A percentile compares a stretch with the other conserved stretches of the same genome.
Conservation (phyloP, 495 filamentous ascomycete genomes). For the Penicillium bialowiezense region DNA sequence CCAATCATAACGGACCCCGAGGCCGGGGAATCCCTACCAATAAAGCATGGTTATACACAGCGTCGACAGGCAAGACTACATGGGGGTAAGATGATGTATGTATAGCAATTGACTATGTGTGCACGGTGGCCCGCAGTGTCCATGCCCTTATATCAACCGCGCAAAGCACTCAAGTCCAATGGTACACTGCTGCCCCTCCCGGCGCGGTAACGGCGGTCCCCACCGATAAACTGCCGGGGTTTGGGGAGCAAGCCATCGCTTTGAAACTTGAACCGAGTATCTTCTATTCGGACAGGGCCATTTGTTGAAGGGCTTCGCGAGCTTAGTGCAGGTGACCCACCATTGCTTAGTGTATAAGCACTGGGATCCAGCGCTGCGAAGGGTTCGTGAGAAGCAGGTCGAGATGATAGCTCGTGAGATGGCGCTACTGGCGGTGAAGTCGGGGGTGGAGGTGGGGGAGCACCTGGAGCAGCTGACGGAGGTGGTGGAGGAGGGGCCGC, state of each 20-base stretch:
- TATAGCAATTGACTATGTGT: slow-evolving; percentile 26
- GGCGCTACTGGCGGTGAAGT: slow-evolving; percentile 48
- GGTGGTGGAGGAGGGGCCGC: slow-evolving; percentile 50
- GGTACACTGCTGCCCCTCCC: slow-evolving; percentile 93
- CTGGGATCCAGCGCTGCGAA: slow-evolving; percentile 69
- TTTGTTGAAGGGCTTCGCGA: slow-evolving; percentile 32
- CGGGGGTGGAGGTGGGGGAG: slow-evolving; percentile 45
- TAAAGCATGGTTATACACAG: too few relatives aligned
- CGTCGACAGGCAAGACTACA: neutral
- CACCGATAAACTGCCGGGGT: slow-evolving; percentile 73
- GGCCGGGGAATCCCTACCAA: too few relatives aligned
- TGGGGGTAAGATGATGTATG: slow-evolving; percentile 10
- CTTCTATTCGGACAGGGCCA: slow-evolving; percentile 62
- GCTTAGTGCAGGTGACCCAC: slow-evolving; percentile 35
- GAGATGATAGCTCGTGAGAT: slow-evolving; percentile 41
- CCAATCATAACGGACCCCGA: too few relatives aligned
- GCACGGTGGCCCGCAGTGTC: slow-evolving; percentile 27
- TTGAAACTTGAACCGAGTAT: slow-evolving; percentile 83
- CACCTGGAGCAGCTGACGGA: slow-evolving; percentile 45
- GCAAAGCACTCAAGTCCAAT: slow-evolving; percentile 65
- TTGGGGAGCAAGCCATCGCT: slow-evolving; percentile 78
- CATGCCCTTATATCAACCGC: slow-evolving; percentile 24
- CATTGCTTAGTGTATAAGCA: slow-evolving; percentile 70
- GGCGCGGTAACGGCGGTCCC: slow-evolving; percentile 75
- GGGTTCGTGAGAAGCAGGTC: slow-evolving; percentile 43